Percentiles rank a stretch among this genome's conserved stretches.
phyloP scores from a whole-genome alignment of 2,329 filamentous ascomycete genomes.

The Fusarium sambucinum region DNA sequence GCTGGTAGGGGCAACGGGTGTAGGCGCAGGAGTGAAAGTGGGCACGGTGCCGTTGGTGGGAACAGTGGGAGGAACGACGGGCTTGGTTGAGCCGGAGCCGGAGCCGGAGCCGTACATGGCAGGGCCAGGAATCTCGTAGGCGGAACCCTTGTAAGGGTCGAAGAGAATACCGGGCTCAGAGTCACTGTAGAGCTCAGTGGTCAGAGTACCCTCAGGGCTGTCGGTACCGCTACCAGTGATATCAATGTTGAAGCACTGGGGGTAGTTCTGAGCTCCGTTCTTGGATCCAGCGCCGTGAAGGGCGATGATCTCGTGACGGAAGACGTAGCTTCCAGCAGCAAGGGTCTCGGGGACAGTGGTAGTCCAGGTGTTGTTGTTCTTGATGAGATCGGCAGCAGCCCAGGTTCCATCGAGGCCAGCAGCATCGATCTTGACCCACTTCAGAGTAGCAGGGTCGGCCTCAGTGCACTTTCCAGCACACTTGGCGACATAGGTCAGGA shows the following conservation, averaged over 20 bases:
- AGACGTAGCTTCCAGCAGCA: conserved; percentile 59
- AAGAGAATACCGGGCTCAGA: conserved; percentile 52
- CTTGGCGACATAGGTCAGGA: conserved; percentile 73
- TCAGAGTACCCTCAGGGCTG: conserved; percentile 51
- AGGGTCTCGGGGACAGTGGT: conserved; percentile 54
- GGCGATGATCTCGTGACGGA: conserved; percentile 66
- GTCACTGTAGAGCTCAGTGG: conserved; percentile 49
- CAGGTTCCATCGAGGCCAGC: conserved; percentile 60
- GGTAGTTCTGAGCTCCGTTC: conserved; percentile 40
- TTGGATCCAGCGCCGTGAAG: conserved; percentile 56
- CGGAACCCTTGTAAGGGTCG: conserved; percentile 48
- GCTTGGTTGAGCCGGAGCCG: conserved; percentile 24
- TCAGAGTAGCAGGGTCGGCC: conserved; percentile 64
- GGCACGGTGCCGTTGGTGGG: conserved; percentile 19
- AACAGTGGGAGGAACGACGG: conserved; percentile 25
- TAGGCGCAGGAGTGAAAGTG: conserved; percentile 17
- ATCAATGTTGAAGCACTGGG: conserved; percentile 46
- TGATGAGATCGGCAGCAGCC: conserved; percentile 58
- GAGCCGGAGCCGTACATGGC: conserved; percentile 44
- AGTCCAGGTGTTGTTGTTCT: conserved; percentile 54
- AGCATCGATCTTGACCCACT: conserved; percentile 74
- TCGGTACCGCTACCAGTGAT: conserved; percentile 58
- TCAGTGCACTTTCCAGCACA: conserved; percentile 65
- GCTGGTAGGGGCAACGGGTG: conserved; percentile 16
- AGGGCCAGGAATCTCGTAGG: conserved; percentile 49